These are phyloP conservation scores for Alternaria incomplexa DNA, from an alignment of 2,329 filamentous ascomycete genomes.

Conservation along the genomic window DNA sequence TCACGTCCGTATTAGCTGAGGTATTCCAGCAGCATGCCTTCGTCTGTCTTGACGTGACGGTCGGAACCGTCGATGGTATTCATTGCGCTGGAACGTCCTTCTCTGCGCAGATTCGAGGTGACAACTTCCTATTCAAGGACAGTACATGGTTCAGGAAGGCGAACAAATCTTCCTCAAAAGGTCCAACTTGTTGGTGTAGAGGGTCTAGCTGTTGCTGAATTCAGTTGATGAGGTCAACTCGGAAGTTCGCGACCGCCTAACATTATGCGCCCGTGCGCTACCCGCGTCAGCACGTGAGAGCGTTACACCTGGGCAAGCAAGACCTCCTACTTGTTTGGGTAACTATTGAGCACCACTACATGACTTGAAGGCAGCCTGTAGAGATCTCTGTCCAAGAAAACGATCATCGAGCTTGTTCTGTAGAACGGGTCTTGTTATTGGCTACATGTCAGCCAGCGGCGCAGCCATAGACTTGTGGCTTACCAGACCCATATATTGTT, in stretches of 20 bases:
- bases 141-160: not conserved
- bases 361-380: no score
- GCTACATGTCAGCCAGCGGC: not conserved
- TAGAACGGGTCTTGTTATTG: not conserved
- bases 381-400: not conserved
- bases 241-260: conserved; percentile 14
- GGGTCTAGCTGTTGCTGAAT: not conserved
- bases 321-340: not conserved
- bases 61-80: conserved; percentile 68
- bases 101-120: not conserved
- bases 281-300: conserved; percentile 17
- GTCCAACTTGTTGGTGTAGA: not conserved
- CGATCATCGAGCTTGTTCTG: not conserved
- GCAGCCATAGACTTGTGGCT: not conserved
- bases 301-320: not conserved
- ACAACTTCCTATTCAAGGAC: not conserved
- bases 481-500: not conserved
- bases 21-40: conserved; percentile 28
- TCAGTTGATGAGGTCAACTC: conserved; percentile 10
- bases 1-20: not conserved
- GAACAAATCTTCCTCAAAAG: not conserved
- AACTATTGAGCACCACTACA: not conserved
- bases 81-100: conserved; percentile 52
- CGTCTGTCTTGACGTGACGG: conserved; percentile 49
- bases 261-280: conserved; percentile 4